Base-by-base conservation (phyloP, 2,329 filamentous ascomycete genomes). In the Coniochaeta sp. region DNA sequence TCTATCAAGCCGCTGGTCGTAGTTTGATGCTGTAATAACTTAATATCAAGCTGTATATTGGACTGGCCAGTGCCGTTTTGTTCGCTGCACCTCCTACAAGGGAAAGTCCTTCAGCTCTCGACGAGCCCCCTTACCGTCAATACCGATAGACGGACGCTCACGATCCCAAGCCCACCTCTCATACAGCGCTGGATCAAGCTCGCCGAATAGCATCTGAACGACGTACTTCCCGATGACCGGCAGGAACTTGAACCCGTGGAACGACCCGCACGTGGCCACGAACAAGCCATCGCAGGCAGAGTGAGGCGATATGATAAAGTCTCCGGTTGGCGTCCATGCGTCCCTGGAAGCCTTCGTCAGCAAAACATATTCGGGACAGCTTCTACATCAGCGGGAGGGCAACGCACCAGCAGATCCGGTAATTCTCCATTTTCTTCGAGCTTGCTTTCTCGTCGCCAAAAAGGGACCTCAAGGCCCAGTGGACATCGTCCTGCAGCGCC, bases 221-320 rank as follows among this genome's bases (percentile, higher is more conserved):
- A 83, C 71, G 57, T 86, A 86, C 57, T 77, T 78, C 4, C 84
- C 83, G 24, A 85, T 75, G 3, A 79, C 75, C 0, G 83, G 83
- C 52, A 87, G 74, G 64, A 87, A 86, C 64, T 87, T 86, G 71
- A 76, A 86, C 14, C 80, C 78, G 64, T 87, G 83, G 58, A 86
- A 85, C 0, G 82, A 85, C 6, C 83, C 83, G 12, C 81, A 82
- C 0, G 80, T 81, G 0, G 82, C 83, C 1, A 88, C 60, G 57
- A 78, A 86, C 0, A 87, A 66, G 20, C 81, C 81, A 47, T 62
- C 62, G 18, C 60, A 77, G 28, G 68, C 71, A 0, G 73, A 53
- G 57, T 84, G 75, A 0, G 80, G 79, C 5, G 79, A 79, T 58
- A 87, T 78, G 55, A 87, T 75, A 57, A 83, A 84, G 60, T 86